Base-by-base conservation (phyloP, 2,329 filamentous ascomycete species). In the Fragosphaeria purpurea region DNA sequence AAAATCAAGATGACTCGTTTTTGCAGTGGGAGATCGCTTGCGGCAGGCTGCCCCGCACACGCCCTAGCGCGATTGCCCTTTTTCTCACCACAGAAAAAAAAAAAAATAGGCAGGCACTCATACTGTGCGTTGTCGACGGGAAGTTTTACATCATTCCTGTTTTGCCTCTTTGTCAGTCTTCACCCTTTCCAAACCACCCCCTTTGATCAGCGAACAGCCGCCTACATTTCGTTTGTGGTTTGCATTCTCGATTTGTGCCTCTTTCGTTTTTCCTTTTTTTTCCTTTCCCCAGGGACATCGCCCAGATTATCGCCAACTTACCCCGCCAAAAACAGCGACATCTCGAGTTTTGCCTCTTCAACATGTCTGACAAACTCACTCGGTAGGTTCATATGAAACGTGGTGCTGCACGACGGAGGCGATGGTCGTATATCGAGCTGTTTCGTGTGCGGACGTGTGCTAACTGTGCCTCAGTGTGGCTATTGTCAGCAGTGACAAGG, bases 401-500 rank as follows among this genome's bases (percentile, higher is more conserved):
- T 37, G 1, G 7, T 7, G 7, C 35, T 37, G 35, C 35, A 37
- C 4, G 7, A 37, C 4, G 35, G 11, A 37, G 11, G 35, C 35
- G 35, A 37, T 22, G 22, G 22, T 22, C 3, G 22, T 22, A 22
- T 22, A 22, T 22, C 22, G 22, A 22, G 22, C 22, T 22, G 22
- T 22, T 22, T 22, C 22, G 22, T 22, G 22, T 22, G 42, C 6
- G n/a, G 4, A 12, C 13, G 7, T 8, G 6, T 56, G 47, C 65
- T 68, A 49, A 67, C 58, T 10, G n/a, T 31, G 22, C 12, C 60
- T n/a, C 65, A 94, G 93, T 86, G 90, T 98, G 74, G 93, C 93
- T 64, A 98, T 98, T 75, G 88, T 98, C 76, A 97, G 91, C 72
- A 86, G 80, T 68, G 93, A 98, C 84, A 97, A 98, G 84, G 88